Evolutionary conservation across 2,329 filamentous ascomycete species (phyloP).

Genomic region (Nemania sp.): DNA sequence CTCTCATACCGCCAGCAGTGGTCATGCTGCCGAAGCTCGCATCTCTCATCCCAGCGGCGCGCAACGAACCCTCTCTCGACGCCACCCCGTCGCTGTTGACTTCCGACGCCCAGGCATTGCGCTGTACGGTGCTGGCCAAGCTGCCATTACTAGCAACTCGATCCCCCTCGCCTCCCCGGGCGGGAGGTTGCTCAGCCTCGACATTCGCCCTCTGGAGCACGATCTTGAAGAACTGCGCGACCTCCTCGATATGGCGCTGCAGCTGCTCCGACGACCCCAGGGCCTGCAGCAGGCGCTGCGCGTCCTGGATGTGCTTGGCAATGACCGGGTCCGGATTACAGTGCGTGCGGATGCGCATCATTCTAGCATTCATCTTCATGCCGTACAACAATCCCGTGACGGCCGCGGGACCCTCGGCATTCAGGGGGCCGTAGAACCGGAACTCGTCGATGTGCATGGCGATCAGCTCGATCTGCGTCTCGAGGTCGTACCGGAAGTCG

Average conservation of each 20-base stretch:
- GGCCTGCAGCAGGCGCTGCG: slow-evolving; percentile 54
- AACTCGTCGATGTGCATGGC: slow-evolving; percentile 55
- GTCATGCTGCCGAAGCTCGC: too few relatives aligned
- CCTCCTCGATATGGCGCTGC: slow-evolving; percentile 53
- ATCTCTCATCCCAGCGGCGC: too few relatives aligned
- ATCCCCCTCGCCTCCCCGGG: not conserved
- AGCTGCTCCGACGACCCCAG: slow-evolving; percentile 49
- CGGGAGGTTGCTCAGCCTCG: slow-evolving; percentile 11
- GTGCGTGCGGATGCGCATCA: slow-evolving; percentile 57
- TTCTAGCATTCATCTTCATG: slow-evolving; percentile 56
- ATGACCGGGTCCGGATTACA: slow-evolving; percentile 62
- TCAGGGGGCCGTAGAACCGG: slow-evolving; percentile 55
- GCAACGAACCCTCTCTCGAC: too few relatives aligned
- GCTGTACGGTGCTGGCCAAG: too few relatives aligned
- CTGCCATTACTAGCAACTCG: slow-evolving; percentile 7
- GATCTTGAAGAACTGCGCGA: slow-evolving; percentile 58
- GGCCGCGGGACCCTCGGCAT: slow-evolving; percentile 45
- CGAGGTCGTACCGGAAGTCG: slow-evolving; percentile 62
- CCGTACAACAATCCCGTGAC: slow-evolving; percentile 54
- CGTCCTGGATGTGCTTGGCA: slow-evolving; percentile 60
- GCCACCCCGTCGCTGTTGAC: too few relatives aligned
- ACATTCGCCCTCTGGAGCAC: slow-evolving; percentile 52
- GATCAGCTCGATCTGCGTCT: slow-evolving; percentile 62
- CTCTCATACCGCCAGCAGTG: too few relatives aligned
- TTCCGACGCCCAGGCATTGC: too few relatives aligned